Percentiles rank a stretch among this genome's conserved stretches.
phyloP scores from a whole-genome alignment of 2,329 filamentous ascomycete species.

The Escovopsis sp. region DNA sequence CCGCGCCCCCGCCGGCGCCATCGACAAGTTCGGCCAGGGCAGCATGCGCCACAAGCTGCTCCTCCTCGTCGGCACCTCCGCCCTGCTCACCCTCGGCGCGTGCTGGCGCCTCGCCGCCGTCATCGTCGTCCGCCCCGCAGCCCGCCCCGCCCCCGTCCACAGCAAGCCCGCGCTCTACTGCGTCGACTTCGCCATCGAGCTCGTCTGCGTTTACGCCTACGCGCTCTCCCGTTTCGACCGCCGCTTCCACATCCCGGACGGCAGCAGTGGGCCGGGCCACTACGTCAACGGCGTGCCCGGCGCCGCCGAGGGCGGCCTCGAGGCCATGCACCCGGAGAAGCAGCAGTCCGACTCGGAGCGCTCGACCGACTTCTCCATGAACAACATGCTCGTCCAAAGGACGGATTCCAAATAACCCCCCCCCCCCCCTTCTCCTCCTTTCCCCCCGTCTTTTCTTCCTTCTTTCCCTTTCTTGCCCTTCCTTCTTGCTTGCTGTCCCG shows the following conservation, averaged over 20 bases:
- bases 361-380: too few relatives aligned
- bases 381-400: too few relatives aligned
- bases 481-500: too few relatives aligned
- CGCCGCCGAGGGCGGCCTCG: not conserved
- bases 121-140: slow-evolving; percentile 35
- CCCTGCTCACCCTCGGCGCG: slow-evolving; percentile 53
- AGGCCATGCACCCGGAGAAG: not conserved
- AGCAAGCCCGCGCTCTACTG: slow-evolving; percentile 61
- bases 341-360: not conserved
- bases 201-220: slow-evolving; percentile 54
- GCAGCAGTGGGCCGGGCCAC: slow-evolving; percentile 43
- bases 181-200: slow-evolving; percentile 64
- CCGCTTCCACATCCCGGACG: slow-evolving; percentile 62
- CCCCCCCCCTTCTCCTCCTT: too few relatives aligned
- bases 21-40: slow-evolving; percentile 44
- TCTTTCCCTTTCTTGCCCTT: too few relatives aligned
- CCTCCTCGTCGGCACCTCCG: slow-evolving; percentile 44
- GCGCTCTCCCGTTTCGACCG: slow-evolving; percentile 54
- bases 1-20: slow-evolving; percentile 19
- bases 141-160: slow-evolving; percentile 53
- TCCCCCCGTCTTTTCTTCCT: too few relatives aligned
- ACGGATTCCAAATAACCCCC: too few relatives aligned
- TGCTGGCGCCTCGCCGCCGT: slow-evolving; percentile 48
- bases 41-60: slow-evolving; percentile 50
- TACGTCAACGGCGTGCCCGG: slow-evolving; percentile 19